Evolutionary conservation across 2,329 filamentous ascomycete genomes (phyloP).

Genomic region (Hypoxylon sp.): DNA sequence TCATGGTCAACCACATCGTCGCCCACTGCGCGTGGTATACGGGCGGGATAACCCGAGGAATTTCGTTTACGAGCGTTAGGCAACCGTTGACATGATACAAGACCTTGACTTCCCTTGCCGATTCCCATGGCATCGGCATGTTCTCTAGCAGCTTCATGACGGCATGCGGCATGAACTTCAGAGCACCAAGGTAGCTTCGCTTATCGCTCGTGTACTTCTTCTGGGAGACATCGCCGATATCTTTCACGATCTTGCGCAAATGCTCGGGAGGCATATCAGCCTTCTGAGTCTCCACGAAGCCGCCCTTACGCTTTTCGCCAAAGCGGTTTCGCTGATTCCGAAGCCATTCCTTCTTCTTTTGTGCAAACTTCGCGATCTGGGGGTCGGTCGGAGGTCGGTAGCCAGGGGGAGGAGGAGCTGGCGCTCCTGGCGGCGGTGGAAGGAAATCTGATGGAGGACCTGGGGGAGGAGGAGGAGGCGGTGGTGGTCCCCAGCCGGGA

Average conservation of each 20-base stretch:
- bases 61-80: constrained; percentile 95
- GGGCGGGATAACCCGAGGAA: constrained; percentile 94
- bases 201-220: constrained; percentile 99
- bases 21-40: constrained; percentile 99
- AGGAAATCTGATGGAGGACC: constrained; percentile 67
- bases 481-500: constrained; percentile 67
- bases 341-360: constrained; percentile 99
- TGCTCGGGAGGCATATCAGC: constrained; percentile 99
- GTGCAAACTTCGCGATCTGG: constrained; percentile 91
- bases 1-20: constrained; percentile 99
- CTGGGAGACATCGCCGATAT: constrained; percentile 98
- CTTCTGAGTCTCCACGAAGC: constrained; percentile 98
- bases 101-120: constrained; percentile 94
- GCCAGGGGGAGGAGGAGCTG: constrained; percentile 84
- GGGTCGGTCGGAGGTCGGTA: constrained; percentile 85
- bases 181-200: constrained; percentile 93
- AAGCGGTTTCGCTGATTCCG: constrained; percentile 91
- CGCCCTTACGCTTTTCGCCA: constrained; percentile 95
- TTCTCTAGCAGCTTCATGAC: constrained; percentile 98
- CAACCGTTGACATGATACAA: constrained; percentile 99
- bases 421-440: constrained; percentile 68
- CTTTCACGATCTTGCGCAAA: constrained; percentile 96
- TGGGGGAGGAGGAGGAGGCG: constrained; percentile 67
- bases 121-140: constrained; percentile 99
- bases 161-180: constrained; percentile 99